Percentiles rank a stretch among this genome's conserved stretches.
phyloP scores from a whole-genome alignment of 306 rosid species.

The Arachis stenosperma region DNA sequence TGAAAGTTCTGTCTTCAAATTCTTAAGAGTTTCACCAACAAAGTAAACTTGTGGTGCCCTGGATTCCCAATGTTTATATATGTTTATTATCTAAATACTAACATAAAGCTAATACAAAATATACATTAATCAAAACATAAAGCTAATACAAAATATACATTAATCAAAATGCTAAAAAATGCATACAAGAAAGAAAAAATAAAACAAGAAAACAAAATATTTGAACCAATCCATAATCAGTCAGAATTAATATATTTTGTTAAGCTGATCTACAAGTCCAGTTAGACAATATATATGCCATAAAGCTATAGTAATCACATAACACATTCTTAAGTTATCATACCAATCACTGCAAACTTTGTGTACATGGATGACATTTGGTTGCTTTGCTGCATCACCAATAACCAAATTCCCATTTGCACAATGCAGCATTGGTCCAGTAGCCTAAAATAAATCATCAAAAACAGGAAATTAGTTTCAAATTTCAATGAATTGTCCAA shows the following conservation, averaged over 20 bases:
- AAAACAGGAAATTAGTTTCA: constrained; percentile 3
- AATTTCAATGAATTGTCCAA: constrained; percentile 11
- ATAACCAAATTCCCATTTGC: constrained; percentile 56
- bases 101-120: constrained; percentile 4
- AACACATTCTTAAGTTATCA: background rate
- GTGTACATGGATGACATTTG: constrained; percentile 80
- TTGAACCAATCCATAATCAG: background rate
- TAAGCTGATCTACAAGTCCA: background rate
- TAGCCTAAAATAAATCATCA: constrained; percentile 52
- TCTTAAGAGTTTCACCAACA: constrained; percentile 57
- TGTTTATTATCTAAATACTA: constrained; percentile 16
- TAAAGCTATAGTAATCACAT: background rate
- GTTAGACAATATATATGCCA: background rate
- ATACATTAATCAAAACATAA: constrained; percentile 16
- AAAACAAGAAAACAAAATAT: background rate
- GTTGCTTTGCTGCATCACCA: constrained; percentile 59
- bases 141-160: background rate
- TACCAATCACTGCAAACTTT: constrained; percentile 82
- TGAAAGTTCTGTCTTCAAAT: constrained; percentile 80
- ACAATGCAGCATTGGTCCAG: constrained; percentile 83
- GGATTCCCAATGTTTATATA: constrained; percentile 42
- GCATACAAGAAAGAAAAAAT: background rate
- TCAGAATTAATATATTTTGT: background rate
- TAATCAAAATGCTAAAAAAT: background rate
- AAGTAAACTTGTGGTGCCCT: constrained; percentile 95